Evolutionary conservation across 1,139 yeast species (phyloP).

Genomic region (Arxiozyma slooffiae): DNA sequence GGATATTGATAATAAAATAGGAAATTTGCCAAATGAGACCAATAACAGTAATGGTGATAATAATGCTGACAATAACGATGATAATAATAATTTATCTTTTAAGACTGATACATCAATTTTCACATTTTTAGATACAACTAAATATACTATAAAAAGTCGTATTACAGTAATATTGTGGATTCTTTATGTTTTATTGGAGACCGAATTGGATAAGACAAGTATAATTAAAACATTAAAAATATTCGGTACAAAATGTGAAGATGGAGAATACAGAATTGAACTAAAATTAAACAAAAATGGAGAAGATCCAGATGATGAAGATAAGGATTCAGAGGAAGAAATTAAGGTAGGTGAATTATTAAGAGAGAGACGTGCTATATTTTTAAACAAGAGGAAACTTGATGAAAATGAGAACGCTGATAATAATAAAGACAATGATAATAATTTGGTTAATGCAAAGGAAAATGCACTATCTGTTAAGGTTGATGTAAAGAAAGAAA

Average conservation of each 20-base stretch:
- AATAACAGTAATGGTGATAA: not conserved
- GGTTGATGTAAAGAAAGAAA: not conserved
- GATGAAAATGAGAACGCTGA: not conserved
- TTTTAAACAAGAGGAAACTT: conserved; percentile 3
- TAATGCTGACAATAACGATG: not conserved
- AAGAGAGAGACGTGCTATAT: conserved; percentile 48
- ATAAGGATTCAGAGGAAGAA: conserved; percentile 57
- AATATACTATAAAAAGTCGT: conserved; percentile 47
- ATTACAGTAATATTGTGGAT: conserved; percentile 76
- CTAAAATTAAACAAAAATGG: conserved; percentile 3
- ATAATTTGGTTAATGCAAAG: too few relatives aligned
- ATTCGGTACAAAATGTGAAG: conserved; percentile 39
- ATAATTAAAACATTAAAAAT: conserved; percentile 45
- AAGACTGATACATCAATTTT: conserved; percentile 34
- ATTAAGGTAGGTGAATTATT: conserved; percentile 60
- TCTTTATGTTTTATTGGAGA: conserved; percentile 68
- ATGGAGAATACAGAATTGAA: conserved; percentile 2
- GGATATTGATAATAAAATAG: not conserved
- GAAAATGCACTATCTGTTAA: not conserved
- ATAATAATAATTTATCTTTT: not conserved
- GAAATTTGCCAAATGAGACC: too few relatives aligned
- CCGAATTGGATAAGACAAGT: conserved; percentile 47
- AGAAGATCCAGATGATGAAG: conserved; percentile 9
- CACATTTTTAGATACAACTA: conserved; percentile 53
- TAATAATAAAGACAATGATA: not conserved